phyloP scores from a whole-genome alignment of 129 eudicot genomes.

The Lactuca saligna region DNA sequence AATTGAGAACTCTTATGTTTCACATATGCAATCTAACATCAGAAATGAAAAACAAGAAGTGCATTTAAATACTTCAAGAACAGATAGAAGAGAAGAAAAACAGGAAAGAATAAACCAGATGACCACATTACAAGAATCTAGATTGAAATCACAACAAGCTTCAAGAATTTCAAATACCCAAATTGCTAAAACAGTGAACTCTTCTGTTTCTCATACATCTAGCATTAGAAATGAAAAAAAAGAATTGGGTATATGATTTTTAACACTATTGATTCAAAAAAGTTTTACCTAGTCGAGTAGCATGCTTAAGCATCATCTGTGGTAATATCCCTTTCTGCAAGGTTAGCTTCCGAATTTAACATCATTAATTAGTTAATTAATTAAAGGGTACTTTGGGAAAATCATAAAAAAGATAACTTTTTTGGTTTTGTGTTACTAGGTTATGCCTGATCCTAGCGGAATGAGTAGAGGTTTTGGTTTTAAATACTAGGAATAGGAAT shows the following conservation, averaged over 20 bases:
- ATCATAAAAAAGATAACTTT: too few species aligned
- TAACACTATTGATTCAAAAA: background rate
- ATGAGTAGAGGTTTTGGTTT: too few species aligned
- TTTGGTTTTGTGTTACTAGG: too few species aligned
- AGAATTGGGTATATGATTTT: background rate
- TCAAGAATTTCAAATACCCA: slow-evolving; percentile 24
- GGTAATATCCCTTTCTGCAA: slow-evolving; percentile 73
- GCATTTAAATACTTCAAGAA: slow-evolving; percentile 18
- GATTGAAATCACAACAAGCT: background rate
- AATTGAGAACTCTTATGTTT: background rate
- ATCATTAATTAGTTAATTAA: slow-evolving; percentile 28
- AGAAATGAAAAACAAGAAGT: slow-evolving; percentile 37
- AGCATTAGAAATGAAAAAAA: too few species aligned
- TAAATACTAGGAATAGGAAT: slow-evolving; percentile 12
- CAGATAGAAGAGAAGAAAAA: slow-evolving; percentile 30
- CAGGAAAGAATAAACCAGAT: slow-evolving; percentile 1
- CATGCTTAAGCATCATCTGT: slow-evolving; percentile 44
- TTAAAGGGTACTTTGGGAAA: too few species aligned
- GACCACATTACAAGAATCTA: background rate
- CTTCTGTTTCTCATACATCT: slow-evolving; percentile 9
- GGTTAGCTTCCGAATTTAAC: slow-evolving; percentile 71
- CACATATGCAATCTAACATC: slow-evolving; percentile 37
- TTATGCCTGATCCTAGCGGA: too few species aligned
- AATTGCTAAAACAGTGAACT: slow-evolving; percentile 16
- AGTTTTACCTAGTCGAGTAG: slow-evolving; percentile 71